These are phyloP conservation scores for Withania somnifera DNA, from an alignment of 305 asterid genomes.

Conservation along the genomic window DNA sequence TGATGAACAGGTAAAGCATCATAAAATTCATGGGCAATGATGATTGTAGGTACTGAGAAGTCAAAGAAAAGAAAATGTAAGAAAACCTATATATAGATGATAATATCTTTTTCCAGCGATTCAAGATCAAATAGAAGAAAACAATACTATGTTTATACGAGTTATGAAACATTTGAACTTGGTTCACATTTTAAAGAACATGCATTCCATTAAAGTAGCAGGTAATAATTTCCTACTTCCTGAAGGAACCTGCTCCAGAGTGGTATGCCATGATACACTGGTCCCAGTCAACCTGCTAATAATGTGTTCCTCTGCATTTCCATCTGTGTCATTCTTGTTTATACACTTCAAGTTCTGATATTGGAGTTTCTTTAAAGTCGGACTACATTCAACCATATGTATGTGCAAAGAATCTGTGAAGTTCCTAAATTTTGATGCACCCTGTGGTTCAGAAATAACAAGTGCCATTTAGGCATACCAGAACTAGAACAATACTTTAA, in stretches of 20 bases:
- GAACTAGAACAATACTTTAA: background rate
- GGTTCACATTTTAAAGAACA: background rate
- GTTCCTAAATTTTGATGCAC: constrained; percentile 60
- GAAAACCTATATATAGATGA: background rate
- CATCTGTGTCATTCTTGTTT: constrained; percentile 26
- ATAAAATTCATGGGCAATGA: constrained; percentile 82
- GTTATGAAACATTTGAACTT: background rate
- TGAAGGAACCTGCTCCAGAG: constrained; percentile 69
- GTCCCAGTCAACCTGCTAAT: constrained; percentile 50
- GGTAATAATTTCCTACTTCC: constrained; percentile 47
- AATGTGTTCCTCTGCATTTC: constrained; percentile 21
- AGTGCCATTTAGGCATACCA: background rate
- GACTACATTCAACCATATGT: constrained; percentile 91
- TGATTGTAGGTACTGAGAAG: constrained; percentile 64
- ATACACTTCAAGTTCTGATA: constrained; percentile 55
- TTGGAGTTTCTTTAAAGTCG: constrained; percentile 62
- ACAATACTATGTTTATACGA: background rate
- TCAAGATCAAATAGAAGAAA: background rate
- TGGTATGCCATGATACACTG: constrained; percentile 76
- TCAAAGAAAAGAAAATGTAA: background rate
- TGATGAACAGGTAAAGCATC: constrained; percentile 96
- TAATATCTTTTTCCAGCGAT: background rate
- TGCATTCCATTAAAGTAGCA: background rate
- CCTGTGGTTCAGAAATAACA: constrained; percentile 22
- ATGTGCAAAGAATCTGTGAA: constrained; percentile 54